Evolutionary conservation across 805 yeast species (phyloP), one percentile per base, ranked within the genome.

Genomic region (Nakazawaea anatomiae): DNA sequence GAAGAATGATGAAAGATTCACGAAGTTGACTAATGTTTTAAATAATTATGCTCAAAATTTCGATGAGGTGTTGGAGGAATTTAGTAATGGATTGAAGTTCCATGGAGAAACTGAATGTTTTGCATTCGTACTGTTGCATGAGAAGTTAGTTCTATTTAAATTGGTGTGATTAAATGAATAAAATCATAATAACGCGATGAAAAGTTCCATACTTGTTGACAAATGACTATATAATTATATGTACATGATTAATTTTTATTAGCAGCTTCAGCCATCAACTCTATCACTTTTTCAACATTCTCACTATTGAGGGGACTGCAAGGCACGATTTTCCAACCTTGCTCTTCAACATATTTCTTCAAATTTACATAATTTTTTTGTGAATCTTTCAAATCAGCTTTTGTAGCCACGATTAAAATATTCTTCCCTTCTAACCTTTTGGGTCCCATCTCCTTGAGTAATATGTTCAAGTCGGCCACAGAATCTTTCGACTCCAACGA

Each of bases 321-420:
- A 0, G 98, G 97, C 2, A 90, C 76, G 18, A 82, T 74, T 52
- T 81, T 79, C 96, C 96, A 89, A 27, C 48, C 42, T 5, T 57
- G 57, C 40, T 66, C 65, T 14, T 57, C 55, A n/a, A 80, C 78
- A 58, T 67, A 78, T 0, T 64, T 62, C 43, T 69, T 70, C 48
- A 94, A 69, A 6, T 50, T 52, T 2, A 43, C 42, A 57, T 70
- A 92, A 44, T 74, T 79, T 4, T 69, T 72, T 39, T 75, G 71
- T 2, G 85, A 68, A 2, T 69, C 77, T 42, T 76, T 78, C 25
- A 88, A 60, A 64, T 94, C 99, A 1, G 97, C 98, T 66, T 94
- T 94, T n/a, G 97, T 91, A 12, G 92, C 97, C 8, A 91, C 87
- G 14, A 94, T 80, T 51, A 94, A 70, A 1, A 86, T 76, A 41